Conservation (phyloP, 2,329 filamentous ascomycete genomes). For the Cytospora leucostoma region DNA sequence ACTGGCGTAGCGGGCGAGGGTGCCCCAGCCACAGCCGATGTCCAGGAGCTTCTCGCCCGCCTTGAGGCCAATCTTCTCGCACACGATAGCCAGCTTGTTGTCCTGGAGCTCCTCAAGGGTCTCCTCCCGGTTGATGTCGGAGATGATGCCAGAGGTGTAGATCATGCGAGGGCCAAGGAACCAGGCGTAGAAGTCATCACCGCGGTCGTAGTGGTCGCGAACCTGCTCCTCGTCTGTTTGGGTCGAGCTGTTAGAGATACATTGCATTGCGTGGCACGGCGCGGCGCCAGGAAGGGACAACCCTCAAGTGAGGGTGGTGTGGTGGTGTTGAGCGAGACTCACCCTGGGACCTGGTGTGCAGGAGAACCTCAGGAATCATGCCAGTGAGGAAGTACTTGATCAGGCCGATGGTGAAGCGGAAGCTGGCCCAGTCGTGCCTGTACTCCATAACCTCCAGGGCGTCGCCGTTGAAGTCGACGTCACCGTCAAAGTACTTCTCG, state of each 20-base stretch:
- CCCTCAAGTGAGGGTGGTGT: background rate
- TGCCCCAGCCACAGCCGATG: conserved; percentile 98
- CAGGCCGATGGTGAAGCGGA: conserved; percentile 82
- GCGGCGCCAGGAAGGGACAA: conserved; percentile 2
- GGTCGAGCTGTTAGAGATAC: conserved; percentile 3
- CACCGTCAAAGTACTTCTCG: conserved; percentile 95
- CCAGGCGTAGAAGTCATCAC: conserved; percentile 98
- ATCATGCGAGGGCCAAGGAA: conserved; percentile 98
- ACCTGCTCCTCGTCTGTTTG: conserved; percentile 89
- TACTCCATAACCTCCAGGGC: conserved; percentile 87
- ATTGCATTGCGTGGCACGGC: too few species aligned
- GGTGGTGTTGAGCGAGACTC: conserved; percentile 31
- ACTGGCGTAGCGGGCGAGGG: conserved; percentile 88
- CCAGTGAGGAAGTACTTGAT: conserved; percentile 87
- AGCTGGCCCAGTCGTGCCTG: conserved; percentile 95
- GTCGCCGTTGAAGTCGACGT: conserved; percentile 95
- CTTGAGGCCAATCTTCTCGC: conserved; percentile 89
- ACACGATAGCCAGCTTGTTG: conserved; percentile 94
- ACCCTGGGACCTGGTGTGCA: conserved; percentile 90
- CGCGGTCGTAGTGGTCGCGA: conserved; percentile 94
- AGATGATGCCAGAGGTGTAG: conserved; percentile 94
- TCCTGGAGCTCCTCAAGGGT: conserved; percentile 93
- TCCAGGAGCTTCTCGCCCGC: conserved; percentile 83
- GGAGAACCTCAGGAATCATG: conserved; percentile 86
- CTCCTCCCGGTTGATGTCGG: conserved; percentile 84